Base-by-base conservation (phyloP, 2,329 filamentous ascomycete genomes). In the Colletotrichum limetticola region DNA sequence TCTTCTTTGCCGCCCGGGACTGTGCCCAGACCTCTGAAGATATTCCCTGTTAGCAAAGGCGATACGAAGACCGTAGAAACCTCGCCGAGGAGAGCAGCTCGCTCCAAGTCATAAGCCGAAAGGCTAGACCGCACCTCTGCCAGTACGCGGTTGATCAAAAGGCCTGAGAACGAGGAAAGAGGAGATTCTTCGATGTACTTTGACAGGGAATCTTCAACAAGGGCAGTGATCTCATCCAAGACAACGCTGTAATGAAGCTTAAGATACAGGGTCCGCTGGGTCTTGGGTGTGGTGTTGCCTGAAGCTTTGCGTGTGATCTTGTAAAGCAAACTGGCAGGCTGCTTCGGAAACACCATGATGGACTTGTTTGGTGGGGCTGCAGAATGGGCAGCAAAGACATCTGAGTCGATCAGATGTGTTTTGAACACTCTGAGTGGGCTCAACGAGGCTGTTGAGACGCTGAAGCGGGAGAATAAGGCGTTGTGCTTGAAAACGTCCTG, bases 401-500 rank as follows among this genome's bases (percentile, higher is more conserved):
- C 90, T 0, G 94, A 95, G 5, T 89, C 90, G 14, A 92, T 82
- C 1, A 99, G 88, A 65, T 91, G 87, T 75, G 94, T 94, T 66
- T 89, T 89, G 58, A 93, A 87, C 7, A 99, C 84, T 4, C 93
- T 89, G 11, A 98, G 82, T 0, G 97, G 97, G 35, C 92, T 91
- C 28, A 89, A 81, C 68, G 88, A 94, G 1, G 94, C 93, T 0
- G 95, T 95, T 14, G 94, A 95, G 65, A 99, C 92, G 16, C 94
- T 97, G 80, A 99, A 99, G 11, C 93, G 92, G 0, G 95, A 98
- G 79, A 97, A 97, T 0, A 98, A 87, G 0, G 91, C 88, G 8
- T 91, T 85, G 75, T 94, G 91, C 80, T 98, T 97, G 86, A 98
- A 98, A 32, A 97, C 91, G 77, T 99, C 97, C 78, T 98, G 95